Evolutionary conservation across 2,329 filamentous ascomycete species (phyloP).

Genomic region (Cordyceps javanica): DNA sequence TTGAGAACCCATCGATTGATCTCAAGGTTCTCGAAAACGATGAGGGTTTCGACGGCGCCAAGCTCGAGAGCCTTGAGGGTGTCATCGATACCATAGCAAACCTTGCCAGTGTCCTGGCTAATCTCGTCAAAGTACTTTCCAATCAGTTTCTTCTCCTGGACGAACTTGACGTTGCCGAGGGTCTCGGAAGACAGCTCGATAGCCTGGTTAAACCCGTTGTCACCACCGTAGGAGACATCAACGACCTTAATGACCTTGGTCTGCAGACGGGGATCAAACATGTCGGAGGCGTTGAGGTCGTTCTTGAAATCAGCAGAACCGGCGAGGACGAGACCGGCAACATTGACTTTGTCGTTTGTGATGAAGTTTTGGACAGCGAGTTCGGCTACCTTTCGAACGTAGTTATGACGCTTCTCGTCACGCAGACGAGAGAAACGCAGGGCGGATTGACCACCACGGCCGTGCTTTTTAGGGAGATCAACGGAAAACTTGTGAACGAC

Average conservation of each 20-base stretch:
- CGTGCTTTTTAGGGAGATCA: conserved; percentile 99
- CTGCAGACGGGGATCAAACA: conserved; percentile 89
- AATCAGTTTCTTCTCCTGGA: conserved; percentile 99
- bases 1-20: conserved; percentile 89
- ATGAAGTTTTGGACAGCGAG: conserved; percentile 98
- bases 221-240: conserved; percentile 96
- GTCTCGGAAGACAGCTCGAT: conserved; percentile 95
- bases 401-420: conserved; percentile 99
- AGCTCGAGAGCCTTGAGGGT: conserved; percentile 95
- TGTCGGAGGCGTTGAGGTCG: conserved; percentile 92
- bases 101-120: conserved; percentile 90
- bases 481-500: conserved; percentile 97
- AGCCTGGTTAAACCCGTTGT: conserved; percentile 99
- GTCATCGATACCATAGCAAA: conserved; percentile 97
- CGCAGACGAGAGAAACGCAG: conserved; percentile 98
- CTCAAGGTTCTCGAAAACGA: conserved; percentile 96
- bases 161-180: conserved; percentile 98
- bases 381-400: conserved; percentile 97
- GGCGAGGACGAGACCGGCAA: conserved; percentile 88
- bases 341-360: conserved; percentile 96
- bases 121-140: conserved; percentile 99
- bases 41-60: conserved; percentile 87
- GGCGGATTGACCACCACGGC: conserved; percentile 98
- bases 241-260: conserved; percentile 99
- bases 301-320: conserved; percentile 99